Percentiles rank a stretch among this genome's conserved stretches.
phyloP scores from a whole-genome alignment of 192 early-diverging fungal genomes.

The Linnemannia hyalina region DNA sequence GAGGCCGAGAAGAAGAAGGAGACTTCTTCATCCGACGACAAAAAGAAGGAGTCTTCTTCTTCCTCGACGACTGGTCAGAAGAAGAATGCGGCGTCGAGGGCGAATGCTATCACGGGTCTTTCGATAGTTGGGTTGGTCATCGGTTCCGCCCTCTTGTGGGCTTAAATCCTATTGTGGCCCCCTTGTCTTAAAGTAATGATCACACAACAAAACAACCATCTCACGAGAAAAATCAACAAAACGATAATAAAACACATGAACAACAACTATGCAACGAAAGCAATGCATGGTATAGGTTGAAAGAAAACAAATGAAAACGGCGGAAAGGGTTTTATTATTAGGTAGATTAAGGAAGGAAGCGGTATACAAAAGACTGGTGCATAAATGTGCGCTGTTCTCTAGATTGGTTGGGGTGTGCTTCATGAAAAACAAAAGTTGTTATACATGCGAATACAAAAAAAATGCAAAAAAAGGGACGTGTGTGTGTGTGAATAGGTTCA shows the following conservation, averaged over 20 bases:
- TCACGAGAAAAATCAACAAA: too few species aligned
- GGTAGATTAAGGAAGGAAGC: background rate
- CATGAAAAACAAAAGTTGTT: constrained; percentile 2
- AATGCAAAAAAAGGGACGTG: too few species aligned
- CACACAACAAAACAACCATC: too few species aligned
- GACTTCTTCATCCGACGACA: background rate
- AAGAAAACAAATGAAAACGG: too few species aligned
- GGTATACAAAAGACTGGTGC: constrained; percentile 6
- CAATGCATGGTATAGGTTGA: too few species aligned
- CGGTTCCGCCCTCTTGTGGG: background rate
- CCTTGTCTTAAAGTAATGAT: too few species aligned
- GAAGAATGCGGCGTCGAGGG: constrained; percentile 13
- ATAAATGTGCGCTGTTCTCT: background rate
- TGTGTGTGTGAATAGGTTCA: too few species aligned
- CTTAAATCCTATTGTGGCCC: background rate
- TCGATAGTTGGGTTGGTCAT: background rate
- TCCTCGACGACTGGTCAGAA: background rate
- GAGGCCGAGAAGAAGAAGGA: background rate
- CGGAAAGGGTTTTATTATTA: too few species aligned
- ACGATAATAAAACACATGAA: too few species aligned
- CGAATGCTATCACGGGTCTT: constrained; percentile 1
- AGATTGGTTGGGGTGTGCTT: background rate
- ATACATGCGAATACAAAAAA: too few species aligned
- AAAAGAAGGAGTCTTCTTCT: background rate
- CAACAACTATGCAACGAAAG: too few species aligned